Evolutionary conservation across 495 filamentous ascomycete species (phyloP).

Genomic region (Aspergillus asperescens): DNA sequence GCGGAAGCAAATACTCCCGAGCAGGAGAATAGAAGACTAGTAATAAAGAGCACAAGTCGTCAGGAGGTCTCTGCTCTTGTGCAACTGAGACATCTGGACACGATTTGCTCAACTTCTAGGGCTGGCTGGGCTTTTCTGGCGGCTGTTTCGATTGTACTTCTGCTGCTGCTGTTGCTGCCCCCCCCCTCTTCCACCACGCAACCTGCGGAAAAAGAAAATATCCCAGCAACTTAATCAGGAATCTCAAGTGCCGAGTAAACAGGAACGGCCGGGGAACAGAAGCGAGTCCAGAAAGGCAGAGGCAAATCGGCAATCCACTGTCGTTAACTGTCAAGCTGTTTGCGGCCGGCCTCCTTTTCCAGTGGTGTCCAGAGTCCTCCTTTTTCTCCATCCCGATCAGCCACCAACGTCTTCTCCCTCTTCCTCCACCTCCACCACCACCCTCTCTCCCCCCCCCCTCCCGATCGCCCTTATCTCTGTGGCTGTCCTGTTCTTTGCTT

Average conservation of each 20-base stretch:
- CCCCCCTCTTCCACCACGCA: conserved; percentile 32
- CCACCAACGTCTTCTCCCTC: background rate
- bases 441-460: background rate
- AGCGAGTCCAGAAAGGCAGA: conserved; percentile 3
- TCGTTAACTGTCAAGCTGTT: background rate
- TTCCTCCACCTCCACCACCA: conserved; percentile 3
- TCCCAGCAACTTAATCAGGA: conserved; percentile 12
- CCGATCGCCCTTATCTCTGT: conserved; percentile 5
- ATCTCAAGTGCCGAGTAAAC: conserved; percentile 10
- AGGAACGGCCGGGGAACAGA: conserved; percentile 4
- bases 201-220: conserved; percentile 24
- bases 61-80: conserved; percentile 7
- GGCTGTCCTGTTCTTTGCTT: background rate
- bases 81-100: conserved; percentile 6
- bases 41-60: background rate
- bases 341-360: background rate
- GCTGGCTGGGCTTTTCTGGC: conserved; percentile 4
- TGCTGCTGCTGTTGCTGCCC: conserved; percentile 4
- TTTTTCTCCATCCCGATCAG: conserved; percentile 8
- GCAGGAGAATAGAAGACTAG: background rate
- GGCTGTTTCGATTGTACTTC: too few relatives aligned
- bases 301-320: background rate
- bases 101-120: background rate
- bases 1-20: background rate
- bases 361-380: background rate